These are phyloP conservation scores for Bryum argenteum DNA, from an alignment of 225 moss, liverwort and hornwort species.

Conservation along the genomic window DNA sequence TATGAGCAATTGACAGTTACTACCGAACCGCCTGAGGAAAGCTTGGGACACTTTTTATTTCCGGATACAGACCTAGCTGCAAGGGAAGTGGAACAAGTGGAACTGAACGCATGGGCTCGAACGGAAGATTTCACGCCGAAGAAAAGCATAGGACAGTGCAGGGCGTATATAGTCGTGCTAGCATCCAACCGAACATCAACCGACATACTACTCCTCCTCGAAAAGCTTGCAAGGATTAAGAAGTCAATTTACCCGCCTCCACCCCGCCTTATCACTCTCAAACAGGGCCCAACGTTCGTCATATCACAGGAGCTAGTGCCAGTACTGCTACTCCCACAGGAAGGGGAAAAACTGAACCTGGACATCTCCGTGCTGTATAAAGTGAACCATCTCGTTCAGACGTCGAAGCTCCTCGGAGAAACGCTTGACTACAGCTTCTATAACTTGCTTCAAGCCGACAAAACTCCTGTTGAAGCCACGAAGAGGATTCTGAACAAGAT, in stretches of 20 bases:
- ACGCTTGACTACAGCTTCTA: slow-evolving; percentile 43
- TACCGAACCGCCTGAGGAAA: too few species aligned
- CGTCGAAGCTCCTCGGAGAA: slow-evolving; percentile 57
- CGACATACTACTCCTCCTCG: slow-evolving; percentile 45
- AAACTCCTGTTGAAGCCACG: too few species aligned
- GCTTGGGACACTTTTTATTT: slow-evolving; percentile 38
- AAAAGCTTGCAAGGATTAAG: slow-evolving; percentile 58
- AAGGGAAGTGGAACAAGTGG: too few species aligned
- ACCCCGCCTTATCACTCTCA: slow-evolving; percentile 30
- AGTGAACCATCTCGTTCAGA: slow-evolving; percentile 73
- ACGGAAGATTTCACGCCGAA: slow-evolving; percentile 66
- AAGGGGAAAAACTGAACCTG: slow-evolving; percentile 11
- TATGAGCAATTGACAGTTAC: too few species aligned
- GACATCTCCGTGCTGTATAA: slow-evolving; percentile 56
- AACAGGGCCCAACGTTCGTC: slow-evolving; percentile 37
- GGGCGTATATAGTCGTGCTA: slow-evolving; percentile 63
- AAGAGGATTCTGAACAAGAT: slow-evolving; percentile 38
- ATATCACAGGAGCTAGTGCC: slow-evolving; percentile 68
- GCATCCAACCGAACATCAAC: slow-evolving; percentile 24
- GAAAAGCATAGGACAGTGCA: slow-evolving; percentile 69
- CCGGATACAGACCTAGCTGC: too few species aligned
- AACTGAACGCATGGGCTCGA: slow-evolving; percentile 61
- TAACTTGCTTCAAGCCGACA: slow-evolving; percentile 28
- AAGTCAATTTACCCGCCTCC: slow-evolving; percentile 40
- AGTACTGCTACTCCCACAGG: slow-evolving; percentile 45